Conservation (phyloP, 805 yeast species). For the Yarrowia keelungensis region DNA sequence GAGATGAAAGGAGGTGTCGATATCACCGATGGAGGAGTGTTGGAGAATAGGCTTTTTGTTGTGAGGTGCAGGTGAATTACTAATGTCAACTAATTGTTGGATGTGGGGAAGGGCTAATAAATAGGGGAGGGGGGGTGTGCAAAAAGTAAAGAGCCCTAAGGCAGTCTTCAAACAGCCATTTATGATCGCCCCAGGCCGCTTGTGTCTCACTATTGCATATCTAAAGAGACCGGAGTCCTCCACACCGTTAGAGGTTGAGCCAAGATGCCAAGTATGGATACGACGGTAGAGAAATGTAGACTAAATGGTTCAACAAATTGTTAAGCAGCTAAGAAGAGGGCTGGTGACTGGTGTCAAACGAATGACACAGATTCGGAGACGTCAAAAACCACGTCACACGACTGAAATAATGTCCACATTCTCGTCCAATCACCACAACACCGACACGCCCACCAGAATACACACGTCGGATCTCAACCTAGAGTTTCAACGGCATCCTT, state of each 20-base stretch:
- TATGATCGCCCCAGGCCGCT: neutral
- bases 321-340: too few species aligned
- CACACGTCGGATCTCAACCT: neutral
- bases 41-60: constrained; percentile 4
- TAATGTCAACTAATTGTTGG: constrained; percentile 23
- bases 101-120: constrained; percentile 10
- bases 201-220: neutral
- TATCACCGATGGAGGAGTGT: constrained; percentile 4
- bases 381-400: too few species aligned
- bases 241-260: neutral
- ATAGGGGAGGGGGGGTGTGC: too few species aligned
- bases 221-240: neutral
- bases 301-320: too few species aligned
- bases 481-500: constrained; percentile 33
- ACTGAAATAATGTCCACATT: too few species aligned
- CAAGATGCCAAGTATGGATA: constrained; percentile 21
- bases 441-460: neutral
- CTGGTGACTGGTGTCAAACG: too few species aligned
- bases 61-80: constrained; percentile 20
- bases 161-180: neutral
- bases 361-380: too few species aligned
- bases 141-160: neutral
- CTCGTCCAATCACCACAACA: too few species aligned
- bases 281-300: neutral
- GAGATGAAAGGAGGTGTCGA: constrained; percentile 1